Conservation (phyloP, 495 filamentous ascomycete genomes). For the Aspergillus wentii region DNA sequence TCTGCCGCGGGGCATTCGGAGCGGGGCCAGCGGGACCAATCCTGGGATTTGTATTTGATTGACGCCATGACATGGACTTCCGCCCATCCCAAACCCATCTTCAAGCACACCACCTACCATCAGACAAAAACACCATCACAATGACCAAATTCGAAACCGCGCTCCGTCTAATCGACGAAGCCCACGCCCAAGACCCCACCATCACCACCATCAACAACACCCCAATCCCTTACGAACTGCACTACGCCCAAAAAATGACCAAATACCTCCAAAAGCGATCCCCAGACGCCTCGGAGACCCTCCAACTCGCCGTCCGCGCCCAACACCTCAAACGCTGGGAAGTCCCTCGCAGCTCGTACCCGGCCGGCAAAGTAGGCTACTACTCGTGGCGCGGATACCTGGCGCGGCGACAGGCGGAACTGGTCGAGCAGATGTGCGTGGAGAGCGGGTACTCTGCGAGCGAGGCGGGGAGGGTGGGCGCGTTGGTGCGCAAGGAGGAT, state of each 20-base stretch:
- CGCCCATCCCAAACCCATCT: not conserved
- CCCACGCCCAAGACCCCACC: constrained; percentile 46
- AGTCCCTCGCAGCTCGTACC: constrained; percentile 64
- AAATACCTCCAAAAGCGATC: constrained; percentile 52
- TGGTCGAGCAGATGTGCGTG: constrained; percentile 50
- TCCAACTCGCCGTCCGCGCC: constrained; percentile 71
- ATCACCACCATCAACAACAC: constrained; percentile 30
- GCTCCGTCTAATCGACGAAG: constrained; percentile 62
- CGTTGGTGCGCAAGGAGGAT: constrained; percentile 62
- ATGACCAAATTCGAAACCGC: constrained; percentile 38
- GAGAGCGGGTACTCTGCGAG: constrained; percentile 43
- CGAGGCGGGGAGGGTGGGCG: constrained; percentile 50
- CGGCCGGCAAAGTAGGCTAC: constrained; percentile 66
- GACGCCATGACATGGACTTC: too few species aligned
- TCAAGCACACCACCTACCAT: not conserved
- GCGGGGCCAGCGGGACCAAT: not conserved
- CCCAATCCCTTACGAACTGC: constrained; percentile 63
- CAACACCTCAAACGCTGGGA: constrained; percentile 84
- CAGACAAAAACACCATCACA: constrained; percentile 8
- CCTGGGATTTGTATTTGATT: not conserved
- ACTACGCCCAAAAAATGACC: constrained; percentile 77
- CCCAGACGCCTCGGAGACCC: constrained; percentile 53
- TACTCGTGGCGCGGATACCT: constrained; percentile 68
- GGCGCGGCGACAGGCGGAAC: constrained; percentile 63
- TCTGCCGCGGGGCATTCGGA: not conserved